A percentile compares a stretch with the other conserved stretches of the same genome.
Evolutionary conservation across 305 asterid species (phyloP).

Genomic region (Fraxinus paxiana): DNA sequence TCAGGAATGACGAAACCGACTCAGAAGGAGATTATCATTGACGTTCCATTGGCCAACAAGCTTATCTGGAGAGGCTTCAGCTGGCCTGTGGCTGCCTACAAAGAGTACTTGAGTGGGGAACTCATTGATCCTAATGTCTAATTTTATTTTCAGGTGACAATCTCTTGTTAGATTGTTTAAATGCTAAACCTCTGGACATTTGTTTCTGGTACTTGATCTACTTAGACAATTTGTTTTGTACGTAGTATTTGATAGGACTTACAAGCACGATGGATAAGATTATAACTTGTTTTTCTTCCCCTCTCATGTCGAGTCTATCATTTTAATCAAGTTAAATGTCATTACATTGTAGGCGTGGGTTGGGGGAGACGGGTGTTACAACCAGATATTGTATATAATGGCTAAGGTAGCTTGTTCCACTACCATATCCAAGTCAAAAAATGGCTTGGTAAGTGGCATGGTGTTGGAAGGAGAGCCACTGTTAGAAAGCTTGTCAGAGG

Average conservation of each 20-base stretch:
- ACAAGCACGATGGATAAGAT: neutral
- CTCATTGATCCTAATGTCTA: conserved; percentile 77
- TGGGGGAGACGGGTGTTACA: neutral
- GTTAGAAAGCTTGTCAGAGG: neutral
- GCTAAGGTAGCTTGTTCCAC: neutral
- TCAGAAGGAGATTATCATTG: conserved; percentile 84
- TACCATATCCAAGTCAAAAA: neutral
- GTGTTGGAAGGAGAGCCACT: neutral
- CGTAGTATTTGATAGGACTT: neutral
- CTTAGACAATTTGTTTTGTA: neutral
- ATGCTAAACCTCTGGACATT: neutral
- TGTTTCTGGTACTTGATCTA: neutral
- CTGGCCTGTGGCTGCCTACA: conserved; percentile 97
- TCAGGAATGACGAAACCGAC: conserved; percentile 84
- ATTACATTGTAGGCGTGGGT: neutral
- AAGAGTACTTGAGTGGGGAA: conserved; percentile 70
- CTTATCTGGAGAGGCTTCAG: conserved; percentile 84
- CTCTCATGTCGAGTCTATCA: neutral
- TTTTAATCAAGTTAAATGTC: neutral
- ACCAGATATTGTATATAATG: neutral
- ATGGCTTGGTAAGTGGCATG: neutral
- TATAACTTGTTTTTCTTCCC: neutral
- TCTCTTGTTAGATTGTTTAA: neutral
- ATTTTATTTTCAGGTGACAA: conserved; percentile 18
- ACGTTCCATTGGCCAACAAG: conserved; percentile 70